Evolutionary conservation across 345 rosid genomes (phyloP).

Genomic region (Brassica incana): DNA sequence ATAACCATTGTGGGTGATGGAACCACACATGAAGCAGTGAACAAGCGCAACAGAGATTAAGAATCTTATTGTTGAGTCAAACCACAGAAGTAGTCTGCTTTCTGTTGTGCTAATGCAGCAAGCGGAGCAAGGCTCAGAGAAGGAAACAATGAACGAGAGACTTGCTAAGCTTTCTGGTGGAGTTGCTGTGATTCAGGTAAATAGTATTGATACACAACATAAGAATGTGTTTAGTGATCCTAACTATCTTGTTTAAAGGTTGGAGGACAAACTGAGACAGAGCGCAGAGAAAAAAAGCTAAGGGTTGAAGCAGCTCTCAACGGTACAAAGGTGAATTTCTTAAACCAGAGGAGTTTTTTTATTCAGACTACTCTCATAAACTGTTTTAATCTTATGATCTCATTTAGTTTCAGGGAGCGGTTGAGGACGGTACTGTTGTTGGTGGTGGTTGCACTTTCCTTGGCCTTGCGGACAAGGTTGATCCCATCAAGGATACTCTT

Average conservation of each 20-base stretch:
- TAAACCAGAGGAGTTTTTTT: background rate
- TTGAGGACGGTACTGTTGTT: constrained; percentile 82
- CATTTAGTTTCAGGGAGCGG: constrained; percentile 53
- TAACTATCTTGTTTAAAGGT: constrained; percentile 43
- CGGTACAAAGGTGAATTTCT: constrained; percentile 72
- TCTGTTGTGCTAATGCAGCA: constrained; percentile 40
- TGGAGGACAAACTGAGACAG: constrained; percentile 82
- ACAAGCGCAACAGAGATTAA: constrained; percentile 81
- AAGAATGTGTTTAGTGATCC: constrained; percentile 1
- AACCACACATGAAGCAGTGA: constrained; percentile 89
- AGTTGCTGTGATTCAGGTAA: constrained; percentile 78
- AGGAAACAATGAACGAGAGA: constrained; percentile 85
- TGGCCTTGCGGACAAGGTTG: constrained; percentile 66
- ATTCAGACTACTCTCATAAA: background rate
- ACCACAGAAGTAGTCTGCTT: background rate
- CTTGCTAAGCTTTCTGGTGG: constrained; percentile 90
- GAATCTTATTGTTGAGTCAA: constrained; percentile 50
- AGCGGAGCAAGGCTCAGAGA: constrained; percentile 90
- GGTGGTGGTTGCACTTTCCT: constrained; percentile 85
- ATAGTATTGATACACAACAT: background rate
- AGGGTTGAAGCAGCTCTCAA: constrained; percentile 95
- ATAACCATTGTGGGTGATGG: constrained; percentile 98
- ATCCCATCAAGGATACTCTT: constrained; percentile 65
- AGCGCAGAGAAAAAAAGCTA: constrained; percentile 86
- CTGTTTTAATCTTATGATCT: background rate